Evolutionary conservation across 371 early-diverging fungal species (phyloP).

Genomic region (Rhizopus stolonifer): DNA sequence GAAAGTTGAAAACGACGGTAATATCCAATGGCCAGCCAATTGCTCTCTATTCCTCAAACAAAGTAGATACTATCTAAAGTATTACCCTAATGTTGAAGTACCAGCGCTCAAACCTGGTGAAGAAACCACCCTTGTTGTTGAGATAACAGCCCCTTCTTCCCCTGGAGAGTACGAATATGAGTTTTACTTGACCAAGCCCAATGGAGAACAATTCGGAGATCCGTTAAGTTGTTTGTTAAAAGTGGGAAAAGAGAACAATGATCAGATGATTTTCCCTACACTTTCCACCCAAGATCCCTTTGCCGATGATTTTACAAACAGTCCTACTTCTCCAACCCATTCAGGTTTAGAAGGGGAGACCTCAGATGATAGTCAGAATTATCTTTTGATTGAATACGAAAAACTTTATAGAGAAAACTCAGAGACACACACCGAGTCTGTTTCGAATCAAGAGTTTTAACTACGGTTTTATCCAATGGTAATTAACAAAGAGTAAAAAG

Average conservation of each 20-base stretch:
- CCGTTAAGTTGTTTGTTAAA: constrained; percentile 63
- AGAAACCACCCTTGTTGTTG: constrained; percentile 54
- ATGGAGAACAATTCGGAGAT: constrained; percentile 65
- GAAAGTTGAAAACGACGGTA: constrained; percentile 66
- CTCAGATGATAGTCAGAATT: no score
- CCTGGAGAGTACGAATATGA: constrained; percentile 61
- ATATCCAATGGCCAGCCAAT: constrained; percentile 60
- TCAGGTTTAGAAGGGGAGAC: no score
- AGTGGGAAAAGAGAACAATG: constrained; percentile 25
- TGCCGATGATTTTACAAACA: no score
- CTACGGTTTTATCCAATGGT: no score
- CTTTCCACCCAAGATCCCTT: neutral
- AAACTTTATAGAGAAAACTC: no score
- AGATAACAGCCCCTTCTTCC: constrained; percentile 59
- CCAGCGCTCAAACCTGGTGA: constrained; percentile 49
- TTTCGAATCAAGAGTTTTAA: no score
- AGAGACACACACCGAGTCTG: no score
- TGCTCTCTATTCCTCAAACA: constrained; percentile 54
- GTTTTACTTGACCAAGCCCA: constrained; percentile 62
- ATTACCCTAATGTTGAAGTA: constrained; percentile 38
- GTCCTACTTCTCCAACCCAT: no score
- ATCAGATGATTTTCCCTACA: neutral
- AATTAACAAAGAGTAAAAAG: no score
- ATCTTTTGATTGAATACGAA: no score
- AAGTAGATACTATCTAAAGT: constrained; percentile 45